Percentiles rank a stretch among this genome's conserved stretches.
These are phyloP conservation scores for Globisporangium nodosum DNA, from an alignment of 352 stramenopile species.

Conservation along the genomic window DNA sequence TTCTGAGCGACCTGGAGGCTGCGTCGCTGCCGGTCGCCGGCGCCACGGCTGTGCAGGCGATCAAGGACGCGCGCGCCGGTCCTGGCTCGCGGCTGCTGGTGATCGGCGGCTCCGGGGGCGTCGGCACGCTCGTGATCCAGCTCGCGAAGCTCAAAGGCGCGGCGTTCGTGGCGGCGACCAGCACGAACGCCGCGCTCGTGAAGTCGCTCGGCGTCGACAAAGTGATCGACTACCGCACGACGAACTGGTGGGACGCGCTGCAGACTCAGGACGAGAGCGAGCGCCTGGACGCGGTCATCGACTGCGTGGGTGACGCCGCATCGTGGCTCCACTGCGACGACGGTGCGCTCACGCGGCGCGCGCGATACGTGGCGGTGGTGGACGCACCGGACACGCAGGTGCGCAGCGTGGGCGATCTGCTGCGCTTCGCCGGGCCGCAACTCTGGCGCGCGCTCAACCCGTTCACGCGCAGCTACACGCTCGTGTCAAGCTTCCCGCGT, in stretches of 20 bases:
- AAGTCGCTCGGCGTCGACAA: slow-evolving; percentile 37
- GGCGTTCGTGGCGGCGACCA: slow-evolving; percentile 56
- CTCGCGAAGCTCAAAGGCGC: slow-evolving; percentile 39
- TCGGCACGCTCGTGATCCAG: slow-evolving; percentile 73
- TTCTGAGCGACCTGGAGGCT: slow-evolving; percentile 18
- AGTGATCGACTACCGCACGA: slow-evolving; percentile 44
- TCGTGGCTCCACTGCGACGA: slow-evolving; percentile 27
- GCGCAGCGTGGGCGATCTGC: slow-evolving; percentile 17
- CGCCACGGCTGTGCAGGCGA: slow-evolving; percentile 24
- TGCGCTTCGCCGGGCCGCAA: slow-evolving; percentile 18
- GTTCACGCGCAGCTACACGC: slow-evolving; percentile 27
- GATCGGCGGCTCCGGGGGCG: slow-evolving; percentile 68
- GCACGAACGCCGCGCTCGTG: slow-evolving; percentile 37
- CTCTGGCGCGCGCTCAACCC: slow-evolving; percentile 22
- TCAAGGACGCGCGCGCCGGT: slow-evolving; percentile 24
- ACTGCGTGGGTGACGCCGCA: slow-evolving; percentile 30
- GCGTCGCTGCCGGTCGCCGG: slow-evolving; percentile 26
- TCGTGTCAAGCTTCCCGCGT: slow-evolving; percentile 28
- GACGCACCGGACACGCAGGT: slow-evolving; percentile 20
- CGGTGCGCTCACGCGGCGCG: slow-evolving; percentile 11
- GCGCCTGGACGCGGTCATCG: slow-evolving; percentile 33
- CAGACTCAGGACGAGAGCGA: slow-evolving; percentile 7
- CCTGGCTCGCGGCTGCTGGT: slow-evolving; percentile 63
- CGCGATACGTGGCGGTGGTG: slow-evolving; percentile 33
- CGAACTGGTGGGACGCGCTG: slow-evolving; percentile 44